Evolutionary conservation across 139 green algal species (phyloP), one percentile per base, ranked within the genome.

Genomic region (Coelastrella sp.): DNA sequence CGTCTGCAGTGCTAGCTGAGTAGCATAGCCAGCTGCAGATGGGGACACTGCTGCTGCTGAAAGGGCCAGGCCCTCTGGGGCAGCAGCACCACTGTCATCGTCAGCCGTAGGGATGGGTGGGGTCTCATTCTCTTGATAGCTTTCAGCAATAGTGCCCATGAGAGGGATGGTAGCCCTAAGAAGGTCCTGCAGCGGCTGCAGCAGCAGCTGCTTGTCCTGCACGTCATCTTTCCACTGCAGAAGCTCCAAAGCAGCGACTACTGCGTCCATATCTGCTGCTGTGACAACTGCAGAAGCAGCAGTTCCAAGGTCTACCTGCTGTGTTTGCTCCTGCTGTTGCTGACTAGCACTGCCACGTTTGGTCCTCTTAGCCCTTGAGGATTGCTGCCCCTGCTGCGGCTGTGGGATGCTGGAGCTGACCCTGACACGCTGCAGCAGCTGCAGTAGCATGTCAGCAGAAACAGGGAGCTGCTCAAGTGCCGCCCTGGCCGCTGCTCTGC

Each of bases 191-290:
- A 89, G 61, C 13, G 93, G 89, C 3, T 54, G 59, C 56, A 96
- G 76, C 61, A 91, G 73, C 58, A 81, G 61, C 87, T 80, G 78
- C 23, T 22, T 32, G 13, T 59, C 56, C 4, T 22, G 10, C 19
- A 90, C 73, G 23, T 88, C 88, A 57, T 88, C 73, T 81, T 95
- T 95, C 95, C 95, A 96, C 80, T 96, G 94, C 86, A 97, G 90
- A 82, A 97, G 60, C 93, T 96, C 95, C 85, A 97, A 88, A 47
- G 88, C 90, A 5, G 83, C 73, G 84, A 77, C 23, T 13, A 75
- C 74, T 13, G 77, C 78, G 68, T 90, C 76, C 61, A 89, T 10
- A 17, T 83, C 84, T 60, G 64, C 58, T 73, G 78, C 58, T 22
- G 19, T 20, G 7, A 22, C 81, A n/a, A n/a, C n/a, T 8, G 80